Evolutionary conservation across 495 filamentous ascomycete genomes (phyloP).

Genomic region (Articulospora tetracladia): DNA sequence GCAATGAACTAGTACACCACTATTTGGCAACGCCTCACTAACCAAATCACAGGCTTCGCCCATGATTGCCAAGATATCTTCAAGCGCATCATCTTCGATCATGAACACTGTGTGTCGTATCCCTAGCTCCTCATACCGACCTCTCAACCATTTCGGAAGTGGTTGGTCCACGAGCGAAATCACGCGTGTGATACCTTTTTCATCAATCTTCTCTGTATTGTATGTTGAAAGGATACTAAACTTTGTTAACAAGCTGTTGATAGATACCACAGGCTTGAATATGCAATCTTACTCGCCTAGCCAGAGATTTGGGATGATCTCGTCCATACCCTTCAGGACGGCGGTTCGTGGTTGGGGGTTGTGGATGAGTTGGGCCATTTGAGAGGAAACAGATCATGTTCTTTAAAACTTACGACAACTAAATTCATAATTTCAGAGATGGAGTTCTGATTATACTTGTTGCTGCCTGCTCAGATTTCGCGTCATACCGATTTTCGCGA

Average conservation of each 20-base stretch:
- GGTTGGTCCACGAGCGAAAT: constrained; percentile 2
- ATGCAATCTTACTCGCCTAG: not conserved
- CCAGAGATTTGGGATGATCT: not conserved
- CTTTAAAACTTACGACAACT: not conserved
- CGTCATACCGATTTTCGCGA: too few species aligned
- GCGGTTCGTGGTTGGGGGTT: not conserved
- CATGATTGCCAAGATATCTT: not conserved
- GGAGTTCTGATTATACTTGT: too few species aligned
- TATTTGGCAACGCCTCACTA: not conserved
- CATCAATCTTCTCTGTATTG: not conserved
- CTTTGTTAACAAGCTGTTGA: not conserved
- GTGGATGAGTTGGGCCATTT: not conserved
- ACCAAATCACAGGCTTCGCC: not conserved
- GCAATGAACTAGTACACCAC: not conserved
- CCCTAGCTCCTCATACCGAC: not conserved
- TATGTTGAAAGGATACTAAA: constrained; percentile 1
- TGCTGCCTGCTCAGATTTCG: too few species aligned
- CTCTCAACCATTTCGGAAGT: not conserved
- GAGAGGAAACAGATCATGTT: not conserved
- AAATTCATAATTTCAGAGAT: too few species aligned
- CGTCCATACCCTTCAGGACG: not conserved
- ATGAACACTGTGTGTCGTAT: not conserved
- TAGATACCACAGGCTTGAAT: not conserved
- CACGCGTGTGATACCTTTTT: constrained; percentile 1
- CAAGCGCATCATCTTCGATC: not conserved